Conservation (phyloP, 768 basidiomycete species). For the Lanmaoa pseudosensibilis region DNA sequence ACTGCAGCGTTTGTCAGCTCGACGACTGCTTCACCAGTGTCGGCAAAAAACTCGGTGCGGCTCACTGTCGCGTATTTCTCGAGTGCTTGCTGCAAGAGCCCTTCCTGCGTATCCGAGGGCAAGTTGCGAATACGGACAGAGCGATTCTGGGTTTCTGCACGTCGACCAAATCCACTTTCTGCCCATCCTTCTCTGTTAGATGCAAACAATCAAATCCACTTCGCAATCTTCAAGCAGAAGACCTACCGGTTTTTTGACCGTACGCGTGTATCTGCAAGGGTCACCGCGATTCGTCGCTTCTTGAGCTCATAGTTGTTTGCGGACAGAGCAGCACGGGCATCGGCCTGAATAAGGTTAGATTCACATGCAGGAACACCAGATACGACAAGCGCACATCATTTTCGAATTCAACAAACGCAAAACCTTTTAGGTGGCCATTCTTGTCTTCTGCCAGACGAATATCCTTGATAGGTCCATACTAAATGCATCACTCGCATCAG, state of each 20-base stretch:
- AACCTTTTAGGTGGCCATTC: slow-evolving; percentile 72
- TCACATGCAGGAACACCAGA: background rate
- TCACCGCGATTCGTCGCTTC: slow-evolving; percentile 87
- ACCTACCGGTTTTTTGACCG: slow-evolving; percentile 54
- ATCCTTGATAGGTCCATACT: slow-evolving; percentile 85
- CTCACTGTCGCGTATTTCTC: slow-evolving; percentile 74
- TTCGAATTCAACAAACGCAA: slow-evolving; percentile 91
- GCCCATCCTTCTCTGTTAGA: slow-evolving; percentile 39
- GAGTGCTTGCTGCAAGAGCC: slow-evolving; percentile 83
- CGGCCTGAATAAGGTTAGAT: slow-evolving; percentile 46
- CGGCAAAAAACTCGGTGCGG: slow-evolving; percentile 72
- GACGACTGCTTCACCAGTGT: slow-evolving; percentile 58
- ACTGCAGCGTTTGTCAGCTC: slow-evolving; percentile 70
- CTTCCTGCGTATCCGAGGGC: slow-evolving; percentile 81
- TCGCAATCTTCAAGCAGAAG: background rate
- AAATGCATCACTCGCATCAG: background rate
- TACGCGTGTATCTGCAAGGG: slow-evolving; percentile 73
- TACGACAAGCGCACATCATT: slow-evolving; percentile 53
- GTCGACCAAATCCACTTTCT: slow-evolving; percentile 58
- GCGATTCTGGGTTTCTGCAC: slow-evolving; percentile 60
- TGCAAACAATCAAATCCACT: background rate
- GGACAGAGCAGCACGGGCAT: slow-evolving; percentile 67
- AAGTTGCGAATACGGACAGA: slow-evolving; percentile 77
- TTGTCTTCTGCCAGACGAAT: slow-evolving; percentile 77
- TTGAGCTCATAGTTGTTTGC: slow-evolving; percentile 89